phyloP scores from a whole-genome alignment of 306 rosid species.

The Malus fusca region DNA sequence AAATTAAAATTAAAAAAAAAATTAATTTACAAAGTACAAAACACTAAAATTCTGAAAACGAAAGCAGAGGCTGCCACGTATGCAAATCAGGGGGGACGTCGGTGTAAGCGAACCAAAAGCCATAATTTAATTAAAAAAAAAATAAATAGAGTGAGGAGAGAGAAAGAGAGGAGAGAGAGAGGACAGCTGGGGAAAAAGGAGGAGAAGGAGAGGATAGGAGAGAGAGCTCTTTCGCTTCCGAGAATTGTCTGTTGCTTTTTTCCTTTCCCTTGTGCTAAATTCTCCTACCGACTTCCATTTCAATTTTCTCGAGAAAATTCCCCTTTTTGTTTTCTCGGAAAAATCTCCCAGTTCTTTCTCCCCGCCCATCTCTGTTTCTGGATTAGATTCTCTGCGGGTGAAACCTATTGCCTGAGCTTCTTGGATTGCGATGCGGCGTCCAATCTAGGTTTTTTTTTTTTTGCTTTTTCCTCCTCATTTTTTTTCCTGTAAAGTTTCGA shows the following conservation, averaged over 20 bases:
- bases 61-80: not conserved
- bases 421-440: not conserved
- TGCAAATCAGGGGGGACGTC: not conserved
- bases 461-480: not conserved
- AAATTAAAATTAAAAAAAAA: too few relatives aligned
- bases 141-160: not conserved
- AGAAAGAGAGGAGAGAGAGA: not conserved
- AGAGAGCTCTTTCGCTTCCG: not conserved
- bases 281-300: not conserved
- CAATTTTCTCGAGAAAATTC: constrained; percentile 2
- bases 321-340: not conserved
- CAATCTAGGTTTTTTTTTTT: not conserved
- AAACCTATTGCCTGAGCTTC: not conserved
- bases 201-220: not conserved
- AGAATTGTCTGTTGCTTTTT: not conserved
- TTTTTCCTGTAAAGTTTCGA: not conserved
- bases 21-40: not conserved
- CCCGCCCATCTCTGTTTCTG: not conserved
- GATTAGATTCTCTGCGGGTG: not conserved
- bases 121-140: not conserved
- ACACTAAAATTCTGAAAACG: not conserved
- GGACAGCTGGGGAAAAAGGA: not conserved
- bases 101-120: not conserved
- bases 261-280: not conserved
- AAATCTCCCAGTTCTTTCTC: not conserved